Percentiles rank a stretch among this genome's conserved stretches.
Evolutionary conservation across 176 grass and related monocot genomes (phyloP).

Genomic region (Lolium multiflorum): DNA sequence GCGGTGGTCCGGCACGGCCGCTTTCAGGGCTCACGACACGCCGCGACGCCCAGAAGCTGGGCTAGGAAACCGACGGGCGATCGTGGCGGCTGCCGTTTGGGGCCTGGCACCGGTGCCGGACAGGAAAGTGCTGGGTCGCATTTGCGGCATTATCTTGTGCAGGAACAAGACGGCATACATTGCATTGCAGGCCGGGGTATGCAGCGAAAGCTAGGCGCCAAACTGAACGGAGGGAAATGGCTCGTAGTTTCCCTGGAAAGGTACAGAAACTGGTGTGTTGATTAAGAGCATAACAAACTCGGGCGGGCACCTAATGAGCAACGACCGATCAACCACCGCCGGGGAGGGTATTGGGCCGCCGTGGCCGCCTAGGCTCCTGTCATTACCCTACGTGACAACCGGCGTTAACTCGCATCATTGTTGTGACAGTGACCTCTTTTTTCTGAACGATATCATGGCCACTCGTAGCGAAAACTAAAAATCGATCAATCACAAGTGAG

Average conservation of each 20-base stretch:
- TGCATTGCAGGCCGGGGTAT: too few relatives aligned
- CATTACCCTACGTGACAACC: background rate
- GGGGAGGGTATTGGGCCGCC: slow-evolving; percentile 19
- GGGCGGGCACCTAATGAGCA: slow-evolving; percentile 17
- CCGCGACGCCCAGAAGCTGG: background rate
- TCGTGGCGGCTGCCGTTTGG: background rate
- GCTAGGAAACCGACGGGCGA: background rate
- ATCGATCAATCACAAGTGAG: too few relatives aligned
- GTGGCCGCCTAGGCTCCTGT: background rate
- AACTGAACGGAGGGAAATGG: background rate
- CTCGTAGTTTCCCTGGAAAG: slow-evolving; percentile 24
- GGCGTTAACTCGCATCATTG: background rate
- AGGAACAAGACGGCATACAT: too few relatives aligned
- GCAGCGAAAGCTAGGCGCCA: background rate
- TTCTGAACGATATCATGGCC: too few relatives aligned
- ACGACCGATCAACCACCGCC: slow-evolving; percentile 21
- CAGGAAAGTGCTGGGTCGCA: slow-evolving; percentile 16
- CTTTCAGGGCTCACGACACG: slow-evolving; percentile 29
- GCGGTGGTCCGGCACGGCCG: background rate
- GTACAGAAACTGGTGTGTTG: background rate
- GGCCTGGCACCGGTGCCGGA: slow-evolving; percentile 33
- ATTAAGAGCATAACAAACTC: slow-evolving; percentile 35
- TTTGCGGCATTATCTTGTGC: too few relatives aligned
- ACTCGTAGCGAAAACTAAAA: too few relatives aligned
- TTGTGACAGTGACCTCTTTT: background rate